Base-by-base conservation (phyloP, 2,329 filamentous ascomycete species). In the Elsinoe perseae region DNA sequence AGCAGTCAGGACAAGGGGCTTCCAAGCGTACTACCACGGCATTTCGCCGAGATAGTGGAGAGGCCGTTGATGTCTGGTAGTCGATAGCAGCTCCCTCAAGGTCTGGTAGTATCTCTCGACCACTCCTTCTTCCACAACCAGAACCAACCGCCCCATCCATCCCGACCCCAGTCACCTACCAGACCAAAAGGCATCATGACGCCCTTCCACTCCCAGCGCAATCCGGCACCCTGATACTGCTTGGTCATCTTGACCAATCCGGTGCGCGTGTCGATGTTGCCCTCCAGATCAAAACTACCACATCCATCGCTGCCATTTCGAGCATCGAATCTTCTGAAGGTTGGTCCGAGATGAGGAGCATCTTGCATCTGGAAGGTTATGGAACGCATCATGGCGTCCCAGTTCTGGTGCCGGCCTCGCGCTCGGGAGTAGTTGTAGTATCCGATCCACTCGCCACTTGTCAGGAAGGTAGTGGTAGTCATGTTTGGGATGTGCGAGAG, bases 41-140 rank as follows among this genome's bases (percentile, higher is more conserved):
- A n/a, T n/a, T n/a, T n/a, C n/a, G n/a, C n/a, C n/a, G n/a, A n/a
- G n/a, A n/a, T n/a, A n/a, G n/a, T n/a, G n/a, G 28, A 30, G 28
- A 30, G 5, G 28, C 10, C 28, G 28, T 10, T 30, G 10, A 6
- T 30, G 28, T 30, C n/a, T n/a, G n/a, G n/a, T n/a, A n/a, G n/a
- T n/a, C n/a, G n/a, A n/a, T n/a, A n/a, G n/a, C n/a, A n/a, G n/a
- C n/a, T n/a, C n/a, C n/a, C n/a, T n/a, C n/a, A n/a, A n/a, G 28
- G 10, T 30, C 28, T 30, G 5, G 28, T 30, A 5, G 36, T 42
- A 3, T 10, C 10, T 1, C 20, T 20, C 38, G 40, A 44, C 44
- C 44, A 50, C 27, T 50, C 44, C 16, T 32, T 52, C 48, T 52
- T 52, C 48, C 48, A 52, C 30, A 52, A 38, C 28, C 30, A 52